These are phyloP conservation scores for Cytospora piceicola DNA, from an alignment of 2,329 filamentous ascomycete genomes.

Conservation along the genomic window DNA sequence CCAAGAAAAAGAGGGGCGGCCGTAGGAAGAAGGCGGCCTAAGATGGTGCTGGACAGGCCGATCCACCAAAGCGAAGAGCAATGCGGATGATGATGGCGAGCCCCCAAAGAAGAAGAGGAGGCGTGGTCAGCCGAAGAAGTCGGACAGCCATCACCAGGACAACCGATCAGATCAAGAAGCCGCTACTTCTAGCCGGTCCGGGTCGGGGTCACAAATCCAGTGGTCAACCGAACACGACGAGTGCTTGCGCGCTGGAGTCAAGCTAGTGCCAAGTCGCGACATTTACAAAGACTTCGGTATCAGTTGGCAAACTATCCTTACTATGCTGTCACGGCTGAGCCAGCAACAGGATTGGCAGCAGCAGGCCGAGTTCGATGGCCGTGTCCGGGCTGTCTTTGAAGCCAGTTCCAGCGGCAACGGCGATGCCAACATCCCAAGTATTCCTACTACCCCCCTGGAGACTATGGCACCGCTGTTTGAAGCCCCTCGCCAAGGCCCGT, in stretches of 20 bases:
- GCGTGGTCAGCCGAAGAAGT: constrained; percentile 1
- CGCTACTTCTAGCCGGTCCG: background rate
- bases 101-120: background rate
- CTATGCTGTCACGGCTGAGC: background rate
- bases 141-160: background rate
- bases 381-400: background rate
- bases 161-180: background rate
- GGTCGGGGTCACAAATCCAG: background rate
- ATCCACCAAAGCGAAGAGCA: background rate
- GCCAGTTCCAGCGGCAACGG: background rate
- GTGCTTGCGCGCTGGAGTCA: background rate
- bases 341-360: background rate
- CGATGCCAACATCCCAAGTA: background rate
- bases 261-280: background rate
- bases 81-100: background rate
- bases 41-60: background rate
- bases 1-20: constrained; percentile 38
- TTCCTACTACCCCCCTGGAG: background rate
- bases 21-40: constrained; percentile 29
- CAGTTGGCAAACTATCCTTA: background rate
- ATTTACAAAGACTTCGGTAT: background rate
- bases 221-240: background rate
- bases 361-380: background rate
- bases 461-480: background rate
- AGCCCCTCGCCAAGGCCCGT: background rate